Percentiles rank a stretch among this genome's conserved stretches.
phyloP scores from a whole-genome alignment of 2,329 filamentous ascomycete species.

The Seiridium cupressi region DNA sequence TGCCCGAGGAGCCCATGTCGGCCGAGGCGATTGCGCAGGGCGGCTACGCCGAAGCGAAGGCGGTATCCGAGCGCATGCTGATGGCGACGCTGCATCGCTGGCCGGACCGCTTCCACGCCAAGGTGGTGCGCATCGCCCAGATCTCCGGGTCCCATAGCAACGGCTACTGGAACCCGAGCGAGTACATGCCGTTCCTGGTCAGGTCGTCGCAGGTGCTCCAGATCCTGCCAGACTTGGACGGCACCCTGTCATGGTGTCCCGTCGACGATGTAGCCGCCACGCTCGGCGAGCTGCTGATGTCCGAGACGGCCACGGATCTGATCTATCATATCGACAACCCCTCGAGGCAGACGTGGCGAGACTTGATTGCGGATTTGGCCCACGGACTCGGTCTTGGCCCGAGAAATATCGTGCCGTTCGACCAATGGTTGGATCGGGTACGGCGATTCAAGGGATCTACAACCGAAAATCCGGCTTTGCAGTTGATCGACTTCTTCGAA shows the following conservation, averaged over 20 bases:
- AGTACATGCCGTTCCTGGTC: conserved; percentile 48
- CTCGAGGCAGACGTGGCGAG: too few species aligned
- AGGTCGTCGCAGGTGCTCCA: conserved; percentile 46
- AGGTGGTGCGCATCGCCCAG: conserved; percentile 46
- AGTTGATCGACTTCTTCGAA: too few species aligned
- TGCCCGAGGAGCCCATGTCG: conserved; percentile 39
- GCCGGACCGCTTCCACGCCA: conserved; percentile 37
- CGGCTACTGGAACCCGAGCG: conserved; percentile 53
- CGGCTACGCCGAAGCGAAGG: conserved; percentile 52
- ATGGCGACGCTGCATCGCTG: conserved; percentile 41
- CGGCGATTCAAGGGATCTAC: too few species aligned
- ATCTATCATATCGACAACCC: too few species aligned
- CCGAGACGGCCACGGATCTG: too few species aligned
- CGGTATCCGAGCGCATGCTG: conserved; percentile 46
- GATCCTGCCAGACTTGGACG: conserved; percentile 37
- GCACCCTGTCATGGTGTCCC: conserved; percentile 40
- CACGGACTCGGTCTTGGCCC: too few species aligned
- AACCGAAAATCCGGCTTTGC: too few species aligned
- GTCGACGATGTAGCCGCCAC: conserved; percentile 33
- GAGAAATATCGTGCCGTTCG: too few species aligned
- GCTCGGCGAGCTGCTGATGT: too few species aligned
- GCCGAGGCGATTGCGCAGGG: conserved; percentile 38
- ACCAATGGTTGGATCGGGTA: too few species aligned
- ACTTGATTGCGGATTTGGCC: too few species aligned
- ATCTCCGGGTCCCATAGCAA: conserved; percentile 47